Conservation (phyloP, 129 eudicot species). For the Flaveria sonorensis region DNA sequence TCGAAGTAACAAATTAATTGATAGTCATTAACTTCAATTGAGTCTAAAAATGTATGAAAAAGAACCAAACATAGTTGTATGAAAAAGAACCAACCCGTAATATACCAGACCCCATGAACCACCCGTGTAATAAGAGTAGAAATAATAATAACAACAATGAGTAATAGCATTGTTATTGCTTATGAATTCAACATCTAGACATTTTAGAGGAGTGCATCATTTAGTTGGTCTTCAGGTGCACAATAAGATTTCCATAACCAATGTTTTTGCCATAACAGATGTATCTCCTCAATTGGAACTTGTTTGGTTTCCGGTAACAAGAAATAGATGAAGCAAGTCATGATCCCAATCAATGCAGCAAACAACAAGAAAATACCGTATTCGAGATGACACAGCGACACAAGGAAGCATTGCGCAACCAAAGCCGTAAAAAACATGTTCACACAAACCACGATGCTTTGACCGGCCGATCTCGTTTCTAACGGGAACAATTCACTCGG, state of each 20-base stretch:
- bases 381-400: slow-evolving; percentile 62
- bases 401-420: slow-evolving; percentile 76
- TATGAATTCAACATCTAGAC: too few relatives aligned
- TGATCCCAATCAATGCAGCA: slow-evolving; percentile 54
- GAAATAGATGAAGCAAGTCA: slow-evolving; percentile 63
- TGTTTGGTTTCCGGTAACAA: slow-evolving; percentile 87
- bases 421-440: slow-evolving; percentile 85
- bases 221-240: slow-evolving; percentile 29
- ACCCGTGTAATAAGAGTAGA: too few relatives aligned
- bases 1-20: too few relatives aligned
- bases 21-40: too few relatives aligned
- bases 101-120: too few relatives aligned
- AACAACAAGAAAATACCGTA: slow-evolving; percentile 83
- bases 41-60: too few relatives aligned
- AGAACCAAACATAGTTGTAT: too few relatives aligned
- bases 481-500: slow-evolving; percentile 92
- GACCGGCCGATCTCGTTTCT: slow-evolving; percentile 97
- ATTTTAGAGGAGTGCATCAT: background rate
- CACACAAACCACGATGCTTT: slow-evolving; percentile 85
- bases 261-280: slow-evolving; percentile 63
- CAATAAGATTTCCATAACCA: slow-evolving; percentile 78
- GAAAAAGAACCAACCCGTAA: too few relatives aligned
- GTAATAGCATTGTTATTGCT: too few relatives aligned
- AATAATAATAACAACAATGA: too few relatives aligned
- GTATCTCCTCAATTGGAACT: slow-evolving; percentile 83